Percentiles rank a stretch among this genome's conserved stretches.
phyloP scores from a whole-genome alignment of 2,329 filamentous ascomycete species.

The Trichoderma sp. region DNA sequence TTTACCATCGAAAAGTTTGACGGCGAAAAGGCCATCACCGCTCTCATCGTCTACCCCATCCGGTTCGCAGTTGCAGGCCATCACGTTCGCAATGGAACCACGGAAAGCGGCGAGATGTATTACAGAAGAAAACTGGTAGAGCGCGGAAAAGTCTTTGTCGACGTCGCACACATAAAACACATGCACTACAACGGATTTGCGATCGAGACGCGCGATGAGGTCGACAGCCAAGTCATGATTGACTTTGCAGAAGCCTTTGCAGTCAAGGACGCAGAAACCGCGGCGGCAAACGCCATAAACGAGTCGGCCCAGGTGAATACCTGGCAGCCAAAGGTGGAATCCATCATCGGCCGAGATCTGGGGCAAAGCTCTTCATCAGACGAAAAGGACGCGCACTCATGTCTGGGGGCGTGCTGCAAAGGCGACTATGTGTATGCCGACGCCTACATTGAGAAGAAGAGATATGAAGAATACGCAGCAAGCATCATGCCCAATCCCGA shows the following conservation, averaged over 20 bases:
- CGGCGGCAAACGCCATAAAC: not conserved
- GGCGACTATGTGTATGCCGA: slow-evolving; percentile 5
- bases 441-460: slow-evolving; percentile 19
- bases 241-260: slow-evolving; percentile 24
- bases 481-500: not conserved
- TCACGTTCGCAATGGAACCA: not conserved
- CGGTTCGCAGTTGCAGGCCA: slow-evolving; percentile 6
- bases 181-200: slow-evolving; percentile 33
- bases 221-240: slow-evolving; percentile 25
- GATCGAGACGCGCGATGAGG: slow-evolving; percentile 11
- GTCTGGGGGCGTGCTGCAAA: not conserved
- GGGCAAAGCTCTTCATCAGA: not conserved
- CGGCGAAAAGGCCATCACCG: slow-evolving; percentile 31
- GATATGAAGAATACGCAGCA: slow-evolving; percentile 9
- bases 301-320: not conserved
- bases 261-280: not conserved
- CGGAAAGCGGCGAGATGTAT: not conserved
- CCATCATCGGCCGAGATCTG: not conserved
- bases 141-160: slow-evolving; percentile 31
- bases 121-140: slow-evolving; percentile 28
- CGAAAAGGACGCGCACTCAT: not conserved
- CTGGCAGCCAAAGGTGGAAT: slow-evolving; percentile 4
- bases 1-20: slow-evolving; percentile 34
- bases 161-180: slow-evolving; percentile 28
- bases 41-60: slow-evolving; percentile 35